Base-by-base conservation (phyloP, 257 asterid genomes). In the Orobanche coerulescens region DNA sequence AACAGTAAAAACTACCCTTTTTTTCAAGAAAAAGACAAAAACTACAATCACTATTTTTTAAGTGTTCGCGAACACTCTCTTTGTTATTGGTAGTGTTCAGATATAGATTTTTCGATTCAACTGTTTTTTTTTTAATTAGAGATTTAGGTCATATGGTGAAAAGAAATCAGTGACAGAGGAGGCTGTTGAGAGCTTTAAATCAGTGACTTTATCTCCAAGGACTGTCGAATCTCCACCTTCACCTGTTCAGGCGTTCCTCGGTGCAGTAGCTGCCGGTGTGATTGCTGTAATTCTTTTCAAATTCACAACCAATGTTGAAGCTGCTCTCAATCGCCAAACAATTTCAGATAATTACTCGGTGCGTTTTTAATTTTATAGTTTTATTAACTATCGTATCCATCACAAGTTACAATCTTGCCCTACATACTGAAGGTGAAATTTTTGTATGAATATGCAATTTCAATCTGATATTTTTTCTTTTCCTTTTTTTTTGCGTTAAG, bases 311-410 rank as follows among this genome's bases (percentile, higher is more conserved):
- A 87, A 94, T 10, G 20, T 91, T n/a, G 97, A 87, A 83, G 52
- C 85, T 28, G 42, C 90, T 66, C 88, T 91, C 37, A 80, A 72
- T 67, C 91, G 91, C 73, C 96, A 88, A 61, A 59, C 84, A 0
- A 79, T 91, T 67, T 26, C 96, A 6, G 96, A 91, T 75, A 85
- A 74, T 75, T 87, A 71, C 75, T 81, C 87, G 78, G 96, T 90
- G 25, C 44, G 85, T 69, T 64, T 50, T 52, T 37, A 49, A 22
- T 56, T 63, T 30, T 22, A 10, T 43, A 19, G 36, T 52, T 5
- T 2, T 22, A 6, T 6, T 8, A 28, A 23, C 6, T 47, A 44
- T 44, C 36, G 23, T n/a, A 23, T 49, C 14, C 22, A 34, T 31
- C 58, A 37, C 40, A 19, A 2, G 19, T 6, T 57, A 64, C 53